Base-by-base conservation (phyloP, 768 basidiomycete species). In the Mycena belliarum region DNA sequence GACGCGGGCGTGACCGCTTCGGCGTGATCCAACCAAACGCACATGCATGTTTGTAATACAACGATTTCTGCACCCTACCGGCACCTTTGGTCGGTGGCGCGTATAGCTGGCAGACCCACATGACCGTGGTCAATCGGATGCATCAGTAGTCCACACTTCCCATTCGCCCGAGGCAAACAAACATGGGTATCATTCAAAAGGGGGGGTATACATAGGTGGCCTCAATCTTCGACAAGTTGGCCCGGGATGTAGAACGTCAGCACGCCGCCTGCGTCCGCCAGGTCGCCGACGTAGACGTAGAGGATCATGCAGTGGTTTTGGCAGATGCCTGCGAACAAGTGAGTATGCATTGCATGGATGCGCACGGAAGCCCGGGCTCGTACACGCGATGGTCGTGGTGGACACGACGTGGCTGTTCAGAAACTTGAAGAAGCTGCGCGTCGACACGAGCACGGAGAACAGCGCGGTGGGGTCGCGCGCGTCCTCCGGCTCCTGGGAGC, bases 171-270 rank as follows among this genome's bases (percentile, higher is more conserved):
- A n/a, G n/a, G n/a, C n/a, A n/a, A n/a, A n/a, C n/a, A n/a, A n/a
- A n/a, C n/a, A n/a, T n/a, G 47, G 52, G 59, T 54, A 60, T 54
- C 52, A 21, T 40, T 53, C 52, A 54, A 43, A 46, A 52, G 32
- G 28, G 38, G 2, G 37, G 51, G 51, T 62, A 62, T 57, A 44
- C 3, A 43, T 10, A 16, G 15, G n/a, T n/a, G 38, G 10, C 47
- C 16, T 48, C 23, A 63, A 20, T 59, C 58, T 42, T 57, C 62
- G n/a, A 63, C 24, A 6, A 63, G 41, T 24, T 63, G 61, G 41
- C 58, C 89, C 41, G 93, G 93, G 49, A 95, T 86, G 66, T 93
- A 95, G 68, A 90, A 94, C 3, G 93, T 95, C 60, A 95, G 76
- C 40, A 95, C 89, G 3, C 91, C 93, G 43, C 92, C 90, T 0